Percentiles rank a stretch among this genome's conserved stretches.
phyloP scores from a whole-genome alignment of 768 basidiomycete genomes.

The Gymnopilus junonius region DNA sequence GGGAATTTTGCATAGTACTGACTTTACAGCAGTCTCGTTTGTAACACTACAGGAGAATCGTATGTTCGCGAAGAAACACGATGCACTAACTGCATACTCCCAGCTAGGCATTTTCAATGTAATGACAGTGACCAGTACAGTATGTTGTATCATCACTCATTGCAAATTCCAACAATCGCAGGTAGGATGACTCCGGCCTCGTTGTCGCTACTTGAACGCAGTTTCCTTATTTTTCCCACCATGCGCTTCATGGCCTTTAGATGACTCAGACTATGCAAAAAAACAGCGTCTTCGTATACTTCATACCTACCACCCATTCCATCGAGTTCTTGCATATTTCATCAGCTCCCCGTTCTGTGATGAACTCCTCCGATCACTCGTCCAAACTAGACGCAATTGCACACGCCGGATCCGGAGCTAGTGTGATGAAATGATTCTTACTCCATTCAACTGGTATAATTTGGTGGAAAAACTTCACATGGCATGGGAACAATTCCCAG shows the following conservation, averaged over 20 bases:
- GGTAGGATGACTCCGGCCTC: slow-evolving; percentile 3
- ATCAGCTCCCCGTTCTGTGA: background rate
- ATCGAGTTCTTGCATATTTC: background rate
- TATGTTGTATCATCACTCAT: background rate
- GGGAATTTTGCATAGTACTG: background rate
- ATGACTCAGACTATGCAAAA: background rate
- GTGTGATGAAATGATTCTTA: slow-evolving; percentile 2
- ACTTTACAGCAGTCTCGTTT: background rate
- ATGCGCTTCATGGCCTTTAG: background rate
- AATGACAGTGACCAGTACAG: background rate
- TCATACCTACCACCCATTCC: background rate
- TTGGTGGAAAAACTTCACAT: slow-evolving; percentile 5
- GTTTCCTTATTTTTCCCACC: background rate
- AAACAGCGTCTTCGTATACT: background rate
- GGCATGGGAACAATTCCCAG: slow-evolving; percentile 4
- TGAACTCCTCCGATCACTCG: background rate
- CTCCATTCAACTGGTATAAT: slow-evolving; percentile 8
- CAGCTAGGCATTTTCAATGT: background rate
- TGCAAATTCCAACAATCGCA: background rate
- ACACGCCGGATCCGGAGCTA: background rate
- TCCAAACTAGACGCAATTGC: background rate
- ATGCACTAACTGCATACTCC: background rate
- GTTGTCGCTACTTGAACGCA: background rate
- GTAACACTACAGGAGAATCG: background rate
- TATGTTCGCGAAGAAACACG: background rate